Percentiles rank a stretch among this genome's conserved stretches.
These are phyloP conservation scores for Phialophora chinensis DNA, from an alignment of 2,329 filamentous ascomycete genomes.

Conservation along the genomic window DNA sequence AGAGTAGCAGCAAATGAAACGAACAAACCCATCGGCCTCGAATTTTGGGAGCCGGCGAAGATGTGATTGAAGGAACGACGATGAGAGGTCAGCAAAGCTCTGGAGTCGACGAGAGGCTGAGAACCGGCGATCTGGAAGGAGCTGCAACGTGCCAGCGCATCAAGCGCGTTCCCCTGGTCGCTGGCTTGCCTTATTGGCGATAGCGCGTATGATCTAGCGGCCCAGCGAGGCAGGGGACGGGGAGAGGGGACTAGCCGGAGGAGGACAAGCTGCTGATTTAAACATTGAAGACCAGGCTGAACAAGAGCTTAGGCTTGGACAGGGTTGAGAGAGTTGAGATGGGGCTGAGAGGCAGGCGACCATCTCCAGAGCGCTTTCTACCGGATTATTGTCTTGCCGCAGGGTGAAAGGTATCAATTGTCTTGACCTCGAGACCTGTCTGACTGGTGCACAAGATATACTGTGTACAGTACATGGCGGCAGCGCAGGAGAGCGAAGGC, in stretches of 20 bases:
- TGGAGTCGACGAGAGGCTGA: conserved; percentile 34
- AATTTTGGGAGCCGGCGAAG: conserved; percentile 4
- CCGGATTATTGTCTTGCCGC: neutral
- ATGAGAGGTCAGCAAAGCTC: conserved; percentile 25
- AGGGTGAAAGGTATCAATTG: neutral
- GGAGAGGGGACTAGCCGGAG: conserved; percentile 21
- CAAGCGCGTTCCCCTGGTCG: conserved; percentile 35
- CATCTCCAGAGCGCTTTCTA: neutral
- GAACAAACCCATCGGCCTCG: conserved; percentile 18
- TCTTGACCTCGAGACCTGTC: neutral
- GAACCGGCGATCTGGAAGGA: conserved; percentile 29
- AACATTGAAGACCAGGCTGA: neutral
- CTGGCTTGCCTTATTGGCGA: conserved; percentile 25
- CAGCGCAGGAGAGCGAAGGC: neutral
- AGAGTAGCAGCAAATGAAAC: conserved; percentile 24
- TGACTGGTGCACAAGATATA: neutral
- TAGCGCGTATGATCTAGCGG: conserved; percentile 32
- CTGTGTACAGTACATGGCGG: neutral
- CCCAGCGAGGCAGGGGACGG: neutral
- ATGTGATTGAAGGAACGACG: conserved; percentile 16
- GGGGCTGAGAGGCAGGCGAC: neutral
- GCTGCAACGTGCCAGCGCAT: conserved; percentile 39
- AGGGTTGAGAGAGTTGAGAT: conserved; percentile 7
- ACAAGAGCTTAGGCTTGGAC: neutral
- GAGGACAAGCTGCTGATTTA: conserved; percentile 7